Conservation (phyloP, 2,329 filamentous ascomycete species). For the Hypoxylon sp. region DNA sequence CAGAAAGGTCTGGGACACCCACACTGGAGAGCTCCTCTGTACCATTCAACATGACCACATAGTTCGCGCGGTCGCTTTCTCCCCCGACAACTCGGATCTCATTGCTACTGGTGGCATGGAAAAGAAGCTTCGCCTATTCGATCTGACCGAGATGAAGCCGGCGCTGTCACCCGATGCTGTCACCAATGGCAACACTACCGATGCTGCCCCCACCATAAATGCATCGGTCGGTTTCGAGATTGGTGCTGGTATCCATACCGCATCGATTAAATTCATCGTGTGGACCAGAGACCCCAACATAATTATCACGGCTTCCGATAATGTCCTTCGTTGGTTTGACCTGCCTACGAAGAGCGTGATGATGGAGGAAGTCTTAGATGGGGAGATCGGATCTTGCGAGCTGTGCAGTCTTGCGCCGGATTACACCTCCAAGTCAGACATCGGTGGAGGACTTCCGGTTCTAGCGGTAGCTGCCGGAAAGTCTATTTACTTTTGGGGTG, state of each 20-base stretch:
- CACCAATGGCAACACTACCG: constrained; percentile 43
- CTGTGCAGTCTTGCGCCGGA: constrained; percentile 74
- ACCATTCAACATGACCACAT: constrained; percentile 94
- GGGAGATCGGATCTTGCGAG: constrained; percentile 90
- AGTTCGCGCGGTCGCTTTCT: constrained; percentile 91
- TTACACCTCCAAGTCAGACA: constrained; percentile 66
- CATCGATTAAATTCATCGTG: constrained; percentile 94
- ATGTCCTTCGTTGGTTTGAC: constrained; percentile 94
- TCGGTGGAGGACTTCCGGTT: constrained; percentile 74
- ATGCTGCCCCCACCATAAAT: constrained; percentile 56
- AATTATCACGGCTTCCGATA: constrained; percentile 90
- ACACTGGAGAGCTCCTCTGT: constrained; percentile 87
- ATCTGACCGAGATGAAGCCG: constrained; percentile 71
- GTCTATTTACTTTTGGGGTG: constrained; percentile 90
- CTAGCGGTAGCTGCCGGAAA: constrained; percentile 94
- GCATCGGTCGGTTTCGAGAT: constrained; percentile 82
- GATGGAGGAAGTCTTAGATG: constrained; percentile 80
- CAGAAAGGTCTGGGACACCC: constrained; percentile 97
- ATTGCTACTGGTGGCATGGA: constrained; percentile 94
- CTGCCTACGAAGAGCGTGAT: constrained; percentile 78
- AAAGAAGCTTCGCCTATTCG: constrained; percentile 95
- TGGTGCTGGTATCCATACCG: constrained; percentile 81
- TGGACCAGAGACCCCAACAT: constrained; percentile 91
- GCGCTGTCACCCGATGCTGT: constrained; percentile 47
- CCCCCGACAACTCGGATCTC: constrained; percentile 80